A percentile compares a stretch with the other conserved stretches of the same genome.
phyloP scores from a whole-genome alignment of 805 yeast genomes.

The Zygoascus flipseniorum region DNA sequence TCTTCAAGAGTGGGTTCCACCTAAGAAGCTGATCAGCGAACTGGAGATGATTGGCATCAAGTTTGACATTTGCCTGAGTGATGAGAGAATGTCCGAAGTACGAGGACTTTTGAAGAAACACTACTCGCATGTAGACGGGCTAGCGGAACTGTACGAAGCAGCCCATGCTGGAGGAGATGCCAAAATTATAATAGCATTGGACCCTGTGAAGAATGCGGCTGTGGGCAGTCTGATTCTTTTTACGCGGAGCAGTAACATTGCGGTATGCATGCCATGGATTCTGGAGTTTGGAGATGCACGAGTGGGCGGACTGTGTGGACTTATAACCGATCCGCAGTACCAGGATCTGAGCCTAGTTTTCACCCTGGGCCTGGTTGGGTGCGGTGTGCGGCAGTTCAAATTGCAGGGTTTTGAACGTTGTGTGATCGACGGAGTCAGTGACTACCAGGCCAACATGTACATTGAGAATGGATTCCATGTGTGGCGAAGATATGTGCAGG shows the following conservation, averaged over 20 bases:
- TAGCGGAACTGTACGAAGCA: slow-evolving; percentile 20
- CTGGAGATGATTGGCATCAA: slow-evolving; percentile 49
- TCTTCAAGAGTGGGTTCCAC: slow-evolving; percentile 42
- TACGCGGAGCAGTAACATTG: slow-evolving; percentile 37
- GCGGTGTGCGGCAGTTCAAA: slow-evolving; percentile 43
- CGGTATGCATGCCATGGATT: slow-evolving; percentile 45
- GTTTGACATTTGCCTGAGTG: slow-evolving; percentile 42
- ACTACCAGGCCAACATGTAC: slow-evolving; percentile 13
- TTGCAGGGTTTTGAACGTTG: slow-evolving; percentile 24
- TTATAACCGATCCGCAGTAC: slow-evolving; percentile 45
- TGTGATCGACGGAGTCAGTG: slow-evolving; percentile 22
- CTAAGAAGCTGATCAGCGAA: slow-evolving; percentile 45
- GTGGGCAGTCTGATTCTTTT: slow-evolving; percentile 37
- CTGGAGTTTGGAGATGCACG: slow-evolving; percentile 31
- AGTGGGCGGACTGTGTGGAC: slow-evolving; percentile 46
- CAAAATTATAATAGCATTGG: slow-evolving; percentile 44
- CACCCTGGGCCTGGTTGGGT: slow-evolving; percentile 48
- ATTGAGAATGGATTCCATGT: slow-evolving; percentile 19
- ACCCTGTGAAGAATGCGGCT: slow-evolving; percentile 42
- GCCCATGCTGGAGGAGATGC: slow-evolving; percentile 27
- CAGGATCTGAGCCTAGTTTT: slow-evolving; percentile 45
- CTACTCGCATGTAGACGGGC: slow-evolving; percentile 16
- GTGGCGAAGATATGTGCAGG: slow-evolving; percentile 20
- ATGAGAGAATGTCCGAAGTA: slow-evolving; percentile 28
- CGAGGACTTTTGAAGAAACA: slow-evolving; percentile 32